Evolutionary conservation across 176 grass and related monocot genomes (phyloP).

Genomic region (maize (Zea mays)): Zm-B73-REFERENCE-NAM-5.0 NC_050097.1:229707001-229707500

Average conservation of each 20-base stretch:
- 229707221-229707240: conserved; percentile 46
- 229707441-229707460: conserved; percentile 60
- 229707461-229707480: conserved; percentile 70
- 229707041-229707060: too few species aligned
- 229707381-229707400: not conserved
- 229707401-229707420: conserved; percentile 40
- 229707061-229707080: too few species aligned
- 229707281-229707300: conserved; percentile 17
- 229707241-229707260: conserved; percentile 37
- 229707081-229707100: too few species aligned
- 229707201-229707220: conserved; percentile 20
- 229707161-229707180: too few species aligned
- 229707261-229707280: conserved; percentile 41
- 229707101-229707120: too few species aligned
- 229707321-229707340: conserved; percentile 25
- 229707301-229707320: conserved; percentile 38
- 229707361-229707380: too few species aligned
- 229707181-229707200: conserved; percentile 4
- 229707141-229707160: too few species aligned
- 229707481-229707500: conserved; percentile 70
- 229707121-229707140: too few species aligned
- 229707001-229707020: too few species aligned
- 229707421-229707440: conserved; percentile 56
- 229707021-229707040: too few species aligned
- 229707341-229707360: conserved; percentile 33